Percentiles rank a stretch among this genome's conserved stretches.
These are phyloP conservation scores for Botrytis pseudocinerea DNA, from an alignment of 2,329 filamentous ascomycete species.

Conservation along the genomic window DNA sequence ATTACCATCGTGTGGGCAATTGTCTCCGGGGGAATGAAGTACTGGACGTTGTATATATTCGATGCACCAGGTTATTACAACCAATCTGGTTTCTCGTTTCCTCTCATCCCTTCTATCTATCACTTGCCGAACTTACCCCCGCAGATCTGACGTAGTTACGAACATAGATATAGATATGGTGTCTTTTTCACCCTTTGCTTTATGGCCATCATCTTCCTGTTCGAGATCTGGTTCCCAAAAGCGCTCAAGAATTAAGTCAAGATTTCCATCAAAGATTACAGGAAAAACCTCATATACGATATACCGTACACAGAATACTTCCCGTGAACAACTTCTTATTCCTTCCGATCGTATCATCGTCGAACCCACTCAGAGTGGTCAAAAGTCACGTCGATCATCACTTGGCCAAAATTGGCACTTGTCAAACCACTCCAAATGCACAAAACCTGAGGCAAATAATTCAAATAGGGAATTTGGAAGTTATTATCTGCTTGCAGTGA, in stretches of 20 bases:
- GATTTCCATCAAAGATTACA: neutral
- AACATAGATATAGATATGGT: conserved; percentile 16
- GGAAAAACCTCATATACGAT: neutral
- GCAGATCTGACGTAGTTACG: neutral
- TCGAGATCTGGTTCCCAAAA: neutral
- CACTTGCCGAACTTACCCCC: neutral
- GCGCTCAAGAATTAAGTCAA: neutral
- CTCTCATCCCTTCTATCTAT: conserved; percentile 1
- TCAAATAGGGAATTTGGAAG: neutral
- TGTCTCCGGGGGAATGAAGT: neutral
- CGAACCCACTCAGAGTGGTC: neutral
- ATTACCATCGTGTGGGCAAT: neutral
- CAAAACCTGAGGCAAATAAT: neutral
- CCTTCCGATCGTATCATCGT: neutral
- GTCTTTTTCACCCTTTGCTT: neutral
- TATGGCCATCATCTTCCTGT: conserved; percentile 2
- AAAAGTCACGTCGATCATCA: neutral
- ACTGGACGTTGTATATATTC: conserved; percentile 1
- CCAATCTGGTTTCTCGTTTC: neutral
- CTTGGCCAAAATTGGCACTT: neutral
- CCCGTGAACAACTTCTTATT: conserved; percentile 15
- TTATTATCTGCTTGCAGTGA: conserved; percentile 14
- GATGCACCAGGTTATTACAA: neutral
- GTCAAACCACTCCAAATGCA: neutral
- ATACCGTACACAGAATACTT: neutral